Conservation (phyloP, 176 grass and related monocot genomes). For the Rhynchospora breviuscula region DNA sequence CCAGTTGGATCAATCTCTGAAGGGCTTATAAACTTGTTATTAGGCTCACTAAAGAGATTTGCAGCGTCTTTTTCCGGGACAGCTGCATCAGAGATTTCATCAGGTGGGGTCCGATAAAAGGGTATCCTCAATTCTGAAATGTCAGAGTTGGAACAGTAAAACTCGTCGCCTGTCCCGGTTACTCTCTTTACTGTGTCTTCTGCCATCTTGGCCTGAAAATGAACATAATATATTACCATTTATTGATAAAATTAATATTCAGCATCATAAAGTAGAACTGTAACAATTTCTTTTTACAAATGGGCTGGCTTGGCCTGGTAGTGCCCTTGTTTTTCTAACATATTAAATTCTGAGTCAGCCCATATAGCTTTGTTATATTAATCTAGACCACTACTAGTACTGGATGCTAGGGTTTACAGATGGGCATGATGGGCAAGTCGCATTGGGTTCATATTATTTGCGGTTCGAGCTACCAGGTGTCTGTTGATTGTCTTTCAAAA, state of each 20-base stretch:
- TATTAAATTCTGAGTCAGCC: background rate
- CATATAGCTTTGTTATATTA: background rate
- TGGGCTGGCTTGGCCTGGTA: background rate
- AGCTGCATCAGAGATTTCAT: slow-evolving; percentile 33
- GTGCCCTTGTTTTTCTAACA: background rate
- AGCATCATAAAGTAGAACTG: background rate
- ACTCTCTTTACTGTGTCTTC: slow-evolving; percentile 57
- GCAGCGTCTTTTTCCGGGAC: slow-evolving; percentile 21
- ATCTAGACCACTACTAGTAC: background rate
- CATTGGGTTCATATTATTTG: background rate
- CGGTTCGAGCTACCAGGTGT: background rate
- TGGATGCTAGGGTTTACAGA: background rate
- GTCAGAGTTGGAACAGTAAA: slow-evolving; percentile 31
- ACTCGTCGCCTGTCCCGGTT: slow-evolving; percentile 28
- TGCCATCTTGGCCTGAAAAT: slow-evolving; percentile 71
- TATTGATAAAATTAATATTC: background rate
- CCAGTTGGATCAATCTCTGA: slow-evolving; percentile 2
- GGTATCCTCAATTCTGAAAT: slow-evolving; percentile 30
- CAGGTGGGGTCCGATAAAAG: slow-evolving; percentile 31
- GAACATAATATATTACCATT: background rate
- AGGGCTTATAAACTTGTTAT: background rate
- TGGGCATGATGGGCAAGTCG: background rate
- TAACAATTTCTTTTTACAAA: background rate
- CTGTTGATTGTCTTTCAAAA: background rate
- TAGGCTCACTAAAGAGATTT: slow-evolving; percentile 26